Evolutionary conservation across 805 yeast species (phyloP).

Genomic region (Candida quercuum): DNA sequence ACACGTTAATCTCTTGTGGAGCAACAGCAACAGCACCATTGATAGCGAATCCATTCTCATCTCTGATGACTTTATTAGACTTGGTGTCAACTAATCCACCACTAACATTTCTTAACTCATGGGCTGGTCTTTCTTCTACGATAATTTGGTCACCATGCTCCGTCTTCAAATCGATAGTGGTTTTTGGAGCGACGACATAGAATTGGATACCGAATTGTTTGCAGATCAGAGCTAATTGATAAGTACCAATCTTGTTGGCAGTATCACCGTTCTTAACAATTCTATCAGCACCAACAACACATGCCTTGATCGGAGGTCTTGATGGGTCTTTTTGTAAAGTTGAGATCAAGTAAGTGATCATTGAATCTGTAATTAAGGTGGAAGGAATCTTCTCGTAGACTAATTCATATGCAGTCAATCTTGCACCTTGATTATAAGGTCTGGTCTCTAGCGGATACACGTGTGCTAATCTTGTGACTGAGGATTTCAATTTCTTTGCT

Average conservation of each 20-base stretch:
- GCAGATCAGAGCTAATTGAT: slow-evolving; percentile 76
- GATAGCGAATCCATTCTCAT: slow-evolving; percentile 25
- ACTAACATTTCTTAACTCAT: slow-evolving; percentile 69
- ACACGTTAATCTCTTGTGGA: slow-evolving; percentile 77
- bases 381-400: slow-evolving; percentile 84
- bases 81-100: slow-evolving; percentile 50
- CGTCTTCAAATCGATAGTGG: slow-evolving; percentile 75
- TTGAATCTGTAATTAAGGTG: slow-evolving; percentile 83
- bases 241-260: slow-evolving; percentile 95
- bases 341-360: slow-evolving; percentile 75
- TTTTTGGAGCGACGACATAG: slow-evolving; percentile 91
- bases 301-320: slow-evolving; percentile 70
- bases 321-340: slow-evolving; percentile 26
- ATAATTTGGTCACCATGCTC: slow-evolving; percentile 66
- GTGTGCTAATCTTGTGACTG: slow-evolving; percentile 48
- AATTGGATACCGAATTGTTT: slow-evolving; percentile 65
- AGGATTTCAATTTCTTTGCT: slow-evolving; percentile 21
- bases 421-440: slow-evolving; percentile 95
- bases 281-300: slow-evolving; percentile 87
- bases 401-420: slow-evolving; percentile 87
- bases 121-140: slow-evolving; percentile 82
- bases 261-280: slow-evolving; percentile 91
- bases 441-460: slow-evolving; percentile 91
- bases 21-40: slow-evolving; percentile 66
- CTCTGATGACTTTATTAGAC: slow-evolving; percentile 23